Conservation (phyloP, 495 filamentous ascomycete species). For the Cercophora sp. region DNA sequence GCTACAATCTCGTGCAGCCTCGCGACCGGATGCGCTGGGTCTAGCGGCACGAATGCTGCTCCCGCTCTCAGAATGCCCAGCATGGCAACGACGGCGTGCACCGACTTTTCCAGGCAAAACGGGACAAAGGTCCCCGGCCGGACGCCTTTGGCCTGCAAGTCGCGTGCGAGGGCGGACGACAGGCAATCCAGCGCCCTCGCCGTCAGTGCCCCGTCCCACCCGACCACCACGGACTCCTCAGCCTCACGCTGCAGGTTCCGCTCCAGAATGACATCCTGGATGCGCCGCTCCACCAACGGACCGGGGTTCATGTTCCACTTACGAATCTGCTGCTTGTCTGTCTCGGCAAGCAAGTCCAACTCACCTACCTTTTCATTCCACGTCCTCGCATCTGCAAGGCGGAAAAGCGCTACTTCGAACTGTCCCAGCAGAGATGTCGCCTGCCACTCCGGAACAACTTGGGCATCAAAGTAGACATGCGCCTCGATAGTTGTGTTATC, state of each 20-base stretch:
- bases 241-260: constrained; percentile 18
- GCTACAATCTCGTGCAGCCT: constrained; percentile 35
- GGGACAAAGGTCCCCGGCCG: constrained; percentile 27
- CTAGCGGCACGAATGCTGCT: constrained; percentile 49
- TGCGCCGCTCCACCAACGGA: constrained; percentile 38
- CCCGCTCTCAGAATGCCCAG: constrained; percentile 46
- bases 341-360: constrained; percentile 16
- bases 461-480: constrained; percentile 26
- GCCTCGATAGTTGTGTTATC: constrained; percentile 13
- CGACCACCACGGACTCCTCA: constrained; percentile 11
- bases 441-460: constrained; percentile 18
- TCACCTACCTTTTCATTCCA: constrained; percentile 15
- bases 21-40: constrained; percentile 53
- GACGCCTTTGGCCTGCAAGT: constrained; percentile 15
- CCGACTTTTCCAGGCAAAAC: constrained; percentile 49
- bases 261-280: constrained; percentile 51
- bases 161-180: constrained; percentile 12
- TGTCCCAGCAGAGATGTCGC: constrained; percentile 23
- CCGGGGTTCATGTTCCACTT: constrained; percentile 23
- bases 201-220: constrained; percentile 20
- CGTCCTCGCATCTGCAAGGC: not conserved
- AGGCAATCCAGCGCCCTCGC: constrained; percentile 17
- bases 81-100: constrained; percentile 40
- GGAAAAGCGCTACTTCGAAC: constrained; percentile 17
- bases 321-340: constrained; percentile 10